Evolutionary conservation across 1,284 basidiomycete genomes (phyloP).

Genomic region (Tilletiopsis washingtonensis): DNA sequence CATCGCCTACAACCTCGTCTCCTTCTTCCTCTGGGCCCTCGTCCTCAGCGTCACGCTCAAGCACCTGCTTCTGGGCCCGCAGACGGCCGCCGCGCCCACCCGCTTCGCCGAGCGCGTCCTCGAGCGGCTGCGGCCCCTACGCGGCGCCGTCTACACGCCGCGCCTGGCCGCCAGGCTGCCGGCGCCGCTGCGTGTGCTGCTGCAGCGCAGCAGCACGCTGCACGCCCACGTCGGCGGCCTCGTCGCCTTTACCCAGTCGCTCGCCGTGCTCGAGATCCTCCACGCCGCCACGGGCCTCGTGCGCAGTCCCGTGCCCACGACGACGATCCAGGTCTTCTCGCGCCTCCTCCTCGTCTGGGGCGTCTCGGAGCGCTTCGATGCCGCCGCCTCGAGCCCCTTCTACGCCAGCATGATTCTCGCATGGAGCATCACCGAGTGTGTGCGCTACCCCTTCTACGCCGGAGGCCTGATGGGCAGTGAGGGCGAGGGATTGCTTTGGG

Average conservation of each 20-base stretch:
- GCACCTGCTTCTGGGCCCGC: constrained; percentile 27
- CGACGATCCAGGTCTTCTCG: constrained; percentile 75
- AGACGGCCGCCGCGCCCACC: constrained; percentile 16
- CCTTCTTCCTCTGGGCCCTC: constrained; percentile 38
- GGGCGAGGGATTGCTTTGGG: constrained; percentile 34
- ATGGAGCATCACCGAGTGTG: constrained; percentile 84
- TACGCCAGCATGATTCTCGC: constrained; percentile 88
- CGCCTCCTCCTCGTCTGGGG: constrained; percentile 80
- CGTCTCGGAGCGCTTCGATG: constrained; percentile 34
- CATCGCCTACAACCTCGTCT: constrained; percentile 30
- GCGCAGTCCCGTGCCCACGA: constrained; percentile 72
- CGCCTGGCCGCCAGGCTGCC: constrained; percentile 22
- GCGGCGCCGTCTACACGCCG: constrained; percentile 14
- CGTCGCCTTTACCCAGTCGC: constrained; percentile 29
- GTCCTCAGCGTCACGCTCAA: constrained; percentile 31
- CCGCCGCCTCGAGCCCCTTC: constrained; percentile 57
- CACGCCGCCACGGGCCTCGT: constrained; percentile 78
- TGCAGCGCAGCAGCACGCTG: constrained; percentile 24
- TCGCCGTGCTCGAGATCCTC: constrained; percentile 48
- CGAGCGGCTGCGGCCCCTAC: constrained; percentile 22
- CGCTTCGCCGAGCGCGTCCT: constrained; percentile 15
- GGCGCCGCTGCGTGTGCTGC: constrained; percentile 14
- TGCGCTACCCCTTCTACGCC: constrained; percentile 87
- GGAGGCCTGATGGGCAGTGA: constrained; percentile 53
- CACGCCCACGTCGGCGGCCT: constrained; percentile 30